Evolutionary conservation across 345 rosid genomes (phyloP).

Genomic region (Raphanus raphanistrum): DNA sequence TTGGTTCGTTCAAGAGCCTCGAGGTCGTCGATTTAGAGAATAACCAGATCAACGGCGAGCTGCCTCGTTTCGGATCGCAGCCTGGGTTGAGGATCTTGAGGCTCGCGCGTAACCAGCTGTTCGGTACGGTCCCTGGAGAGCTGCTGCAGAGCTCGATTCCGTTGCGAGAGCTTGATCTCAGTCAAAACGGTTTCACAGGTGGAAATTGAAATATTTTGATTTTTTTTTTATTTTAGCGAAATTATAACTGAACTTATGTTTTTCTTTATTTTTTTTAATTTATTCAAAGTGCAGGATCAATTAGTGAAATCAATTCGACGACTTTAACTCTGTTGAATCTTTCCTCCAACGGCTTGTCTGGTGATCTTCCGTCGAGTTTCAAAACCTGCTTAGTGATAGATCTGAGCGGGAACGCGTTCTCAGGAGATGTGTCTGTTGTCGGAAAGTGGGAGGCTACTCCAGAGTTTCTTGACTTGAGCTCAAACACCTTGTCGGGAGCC

Average conservation of each 20-base stretch:
- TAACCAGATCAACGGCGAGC: slow-evolving; percentile 56
- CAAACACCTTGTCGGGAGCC: slow-evolving; percentile 73
- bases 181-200: slow-evolving; percentile 90
- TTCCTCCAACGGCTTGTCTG: slow-evolving; percentile 69
- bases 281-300: slow-evolving; percentile 53
- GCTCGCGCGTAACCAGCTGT: slow-evolving; percentile 65
- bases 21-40: slow-evolving; percentile 65
- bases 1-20: slow-evolving; percentile 64
- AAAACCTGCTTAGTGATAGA: slow-evolving; percentile 54
- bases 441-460: slow-evolving; percentile 67
- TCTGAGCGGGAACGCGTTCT: slow-evolving; percentile 71
- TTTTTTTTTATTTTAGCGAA: too few species aligned
- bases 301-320: slow-evolving; percentile 59
- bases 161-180: slow-evolving; percentile 78
- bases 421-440: slow-evolving; percentile 59
- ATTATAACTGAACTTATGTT: too few species aligned
- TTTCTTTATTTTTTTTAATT: too few species aligned
- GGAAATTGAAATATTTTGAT: not conserved
- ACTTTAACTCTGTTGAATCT: slow-evolving; percentile 68
- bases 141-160: slow-evolving; percentile 59
- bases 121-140: slow-evolving; percentile 62
- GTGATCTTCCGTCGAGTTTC: slow-evolving; percentile 57
- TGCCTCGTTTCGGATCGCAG: slow-evolving; percentile 63
- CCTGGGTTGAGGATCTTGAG: slow-evolving; percentile 54
- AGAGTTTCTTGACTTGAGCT: slow-evolving; percentile 78